These are phyloP conservation scores for Apiospora aurea DNA, from an alignment of 2,329 filamentous ascomycete species.

Conservation along the genomic window DNA sequence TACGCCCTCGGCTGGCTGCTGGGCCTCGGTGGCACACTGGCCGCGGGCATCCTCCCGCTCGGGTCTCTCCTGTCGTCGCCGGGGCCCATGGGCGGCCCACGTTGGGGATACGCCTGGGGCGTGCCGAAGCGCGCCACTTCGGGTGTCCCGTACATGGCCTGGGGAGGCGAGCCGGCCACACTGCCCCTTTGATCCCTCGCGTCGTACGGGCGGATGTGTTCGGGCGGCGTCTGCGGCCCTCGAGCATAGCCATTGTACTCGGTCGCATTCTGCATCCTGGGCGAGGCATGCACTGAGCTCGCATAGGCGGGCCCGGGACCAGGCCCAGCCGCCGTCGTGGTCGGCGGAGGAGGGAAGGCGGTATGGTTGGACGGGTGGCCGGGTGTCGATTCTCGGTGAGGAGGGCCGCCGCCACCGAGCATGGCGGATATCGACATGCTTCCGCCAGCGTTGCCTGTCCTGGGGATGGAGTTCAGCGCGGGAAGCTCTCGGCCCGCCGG, in stretches of 20 bases:
- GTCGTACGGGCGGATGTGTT: conserved; percentile 66
- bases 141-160: conserved; percentile 60
- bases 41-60: conserved; percentile 40
- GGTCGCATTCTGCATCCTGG: conserved; percentile 60
- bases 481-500: conserved; percentile 42
- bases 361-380: conserved; percentile 43
- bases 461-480: conserved; percentile 47
- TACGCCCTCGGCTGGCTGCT: conserved; percentile 61
- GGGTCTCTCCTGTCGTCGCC: conserved; percentile 55
- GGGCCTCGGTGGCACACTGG: conserved; percentile 53
- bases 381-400: conserved; percentile 53
- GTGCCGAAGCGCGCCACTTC: conserved; percentile 67
- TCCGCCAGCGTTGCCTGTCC: conserved; percentile 56
- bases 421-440: conserved; percentile 70
- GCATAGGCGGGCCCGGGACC: conserved; percentile 55
- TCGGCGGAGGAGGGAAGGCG: conserved; percentile 51
- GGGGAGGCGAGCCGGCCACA: conserved; percentile 54
- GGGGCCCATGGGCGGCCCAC: conserved; percentile 54
- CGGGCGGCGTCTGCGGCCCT: conserved; percentile 73
- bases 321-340: conserved; percentile 47
- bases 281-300: conserved; percentile 60
- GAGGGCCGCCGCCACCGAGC: conserved; percentile 53
- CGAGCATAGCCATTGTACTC: conserved; percentile 66
- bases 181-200: conserved; percentile 49
- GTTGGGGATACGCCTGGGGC: conserved; percentile 61